Evolutionary conservation across 2,329 filamentous ascomycete species (phyloP).

Genomic region (Beauveria varroae): DNA sequence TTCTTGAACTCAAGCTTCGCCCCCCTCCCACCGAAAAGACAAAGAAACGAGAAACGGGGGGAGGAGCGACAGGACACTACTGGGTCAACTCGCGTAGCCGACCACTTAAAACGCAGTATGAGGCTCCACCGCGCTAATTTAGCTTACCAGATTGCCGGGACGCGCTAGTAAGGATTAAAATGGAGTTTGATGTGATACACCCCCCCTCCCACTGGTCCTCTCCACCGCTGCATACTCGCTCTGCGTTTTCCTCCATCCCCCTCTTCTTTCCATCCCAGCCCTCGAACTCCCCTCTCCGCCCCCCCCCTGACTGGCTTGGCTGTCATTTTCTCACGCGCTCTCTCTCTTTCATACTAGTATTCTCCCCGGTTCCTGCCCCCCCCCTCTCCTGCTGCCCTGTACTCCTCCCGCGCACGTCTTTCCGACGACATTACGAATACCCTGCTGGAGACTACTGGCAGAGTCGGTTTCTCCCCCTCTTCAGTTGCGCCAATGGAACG

Average conservation of each 20-base stretch:
- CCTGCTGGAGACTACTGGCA: neutral
- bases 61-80: neutral
- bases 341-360: neutral
- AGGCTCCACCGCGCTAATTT: constrained; percentile 18
- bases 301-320: too few relatives aligned
- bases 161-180: constrained; percentile 22
- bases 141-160: constrained; percentile 30
- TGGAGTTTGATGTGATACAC: neutral
- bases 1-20: neutral
- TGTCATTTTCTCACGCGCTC: too few relatives aligned
- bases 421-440: neutral
- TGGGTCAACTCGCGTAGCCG: neutral
- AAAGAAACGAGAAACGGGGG: neutral
- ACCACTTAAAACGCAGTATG: constrained; percentile 21
- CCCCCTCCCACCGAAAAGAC: neutral
- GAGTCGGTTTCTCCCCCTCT: neutral
- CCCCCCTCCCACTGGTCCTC: neutral
- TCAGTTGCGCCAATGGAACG: neutral
- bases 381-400: neutral
- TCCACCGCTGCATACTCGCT: neutral
- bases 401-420: neutral
- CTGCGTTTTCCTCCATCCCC: neutral
- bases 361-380: neutral
- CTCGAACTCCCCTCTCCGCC: neutral
- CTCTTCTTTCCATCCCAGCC: neutral